Conservation (phyloP, 1,139 yeast genomes). For the Lodderomyces orthopsilosis region DNA sequence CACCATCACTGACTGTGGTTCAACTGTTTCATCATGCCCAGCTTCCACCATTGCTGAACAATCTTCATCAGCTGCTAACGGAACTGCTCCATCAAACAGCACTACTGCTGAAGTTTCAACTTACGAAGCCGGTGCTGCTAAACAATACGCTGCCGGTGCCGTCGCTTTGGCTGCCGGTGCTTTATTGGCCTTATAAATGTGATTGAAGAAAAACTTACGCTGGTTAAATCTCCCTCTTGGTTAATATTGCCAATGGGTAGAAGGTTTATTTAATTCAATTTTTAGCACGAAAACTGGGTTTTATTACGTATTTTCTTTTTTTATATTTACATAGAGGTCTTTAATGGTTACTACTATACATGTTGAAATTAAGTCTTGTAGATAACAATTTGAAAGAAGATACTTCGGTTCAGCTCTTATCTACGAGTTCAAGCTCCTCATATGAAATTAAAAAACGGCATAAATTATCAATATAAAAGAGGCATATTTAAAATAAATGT, state of each 20-base stretch:
- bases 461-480: neutral
- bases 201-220: neutral
- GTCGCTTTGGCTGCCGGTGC: slow-evolving; percentile 54
- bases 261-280: slow-evolving; percentile 1
- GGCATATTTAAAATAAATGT: neutral
- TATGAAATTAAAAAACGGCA: neutral
- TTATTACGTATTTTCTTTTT: neutral
- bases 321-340: neutral
- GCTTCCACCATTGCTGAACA: slow-evolving; percentile 22
- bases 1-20: slow-evolving; percentile 45
- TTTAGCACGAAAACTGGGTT: slow-evolving; percentile 1
- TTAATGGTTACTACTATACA: neutral
- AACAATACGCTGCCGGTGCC: slow-evolving; percentile 44
- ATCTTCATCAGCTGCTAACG: slow-evolving; percentile 6
- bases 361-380: neutral
- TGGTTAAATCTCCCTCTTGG: neutral
- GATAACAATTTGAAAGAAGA: neutral
- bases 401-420: too few species aligned
- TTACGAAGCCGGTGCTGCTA: slow-evolving; percentile 38
- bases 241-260: neutral
- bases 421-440: neutral
- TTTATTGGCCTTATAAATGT: slow-evolving; percentile 47
- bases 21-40: slow-evolving; percentile 41
- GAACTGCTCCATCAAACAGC: slow-evolving; percentile 15
- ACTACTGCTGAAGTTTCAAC: slow-evolving; percentile 33